Conservation (phyloP, 1,284 basidiomycete species). For the Volvariella volvacea region DNA sequence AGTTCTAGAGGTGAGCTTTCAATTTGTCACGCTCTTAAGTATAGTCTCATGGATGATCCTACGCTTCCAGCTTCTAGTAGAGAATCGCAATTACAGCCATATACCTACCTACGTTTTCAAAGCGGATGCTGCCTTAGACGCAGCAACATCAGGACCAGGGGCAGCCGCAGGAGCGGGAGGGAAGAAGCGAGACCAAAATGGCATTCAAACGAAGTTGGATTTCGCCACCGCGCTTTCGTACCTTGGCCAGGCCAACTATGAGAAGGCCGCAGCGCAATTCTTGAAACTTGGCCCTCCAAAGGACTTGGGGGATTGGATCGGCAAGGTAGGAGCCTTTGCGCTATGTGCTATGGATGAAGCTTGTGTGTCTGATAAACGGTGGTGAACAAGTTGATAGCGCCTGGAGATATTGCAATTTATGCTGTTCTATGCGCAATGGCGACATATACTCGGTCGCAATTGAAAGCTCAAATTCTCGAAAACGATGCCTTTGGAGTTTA, state of each 20-base stretch:
- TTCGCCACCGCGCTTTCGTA: constrained; percentile 70
- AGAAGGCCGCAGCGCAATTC: constrained; percentile 69
- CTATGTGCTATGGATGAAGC: not conserved
- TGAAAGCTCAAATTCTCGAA: constrained; percentile 64
- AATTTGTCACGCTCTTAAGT: constrained; percentile 1
- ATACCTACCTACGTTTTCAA: constrained; percentile 86
- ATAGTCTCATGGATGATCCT: not conserved
- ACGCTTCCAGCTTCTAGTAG: constrained; percentile 59
- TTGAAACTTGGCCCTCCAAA: constrained; percentile 60
- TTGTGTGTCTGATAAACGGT: constrained; percentile 3
- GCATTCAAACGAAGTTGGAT: constrained; percentile 71
- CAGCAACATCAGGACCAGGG: constrained; percentile 27
- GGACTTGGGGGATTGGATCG: constrained; percentile 64
- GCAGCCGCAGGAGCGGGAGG: constrained; percentile 12
- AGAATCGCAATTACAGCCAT: constrained; percentile 78
- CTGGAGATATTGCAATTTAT: constrained; percentile 80
- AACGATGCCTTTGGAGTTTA: constrained; percentile 68
- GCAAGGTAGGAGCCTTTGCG: constrained; percentile 37
- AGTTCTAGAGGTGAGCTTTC: constrained; percentile 58
- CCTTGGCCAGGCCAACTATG: constrained; percentile 65
- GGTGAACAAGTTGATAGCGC: constrained; percentile 55
- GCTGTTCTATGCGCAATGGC: constrained; percentile 77
- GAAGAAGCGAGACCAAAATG: constrained; percentile 52
- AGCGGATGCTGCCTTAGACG: constrained; percentile 81
- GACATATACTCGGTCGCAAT: constrained; percentile 59